Percentiles rank a stretch among this genome's conserved stretches.
Conservation (phyloP, 352 stramenopile species). For the Phytophthora constricta region DNA sequence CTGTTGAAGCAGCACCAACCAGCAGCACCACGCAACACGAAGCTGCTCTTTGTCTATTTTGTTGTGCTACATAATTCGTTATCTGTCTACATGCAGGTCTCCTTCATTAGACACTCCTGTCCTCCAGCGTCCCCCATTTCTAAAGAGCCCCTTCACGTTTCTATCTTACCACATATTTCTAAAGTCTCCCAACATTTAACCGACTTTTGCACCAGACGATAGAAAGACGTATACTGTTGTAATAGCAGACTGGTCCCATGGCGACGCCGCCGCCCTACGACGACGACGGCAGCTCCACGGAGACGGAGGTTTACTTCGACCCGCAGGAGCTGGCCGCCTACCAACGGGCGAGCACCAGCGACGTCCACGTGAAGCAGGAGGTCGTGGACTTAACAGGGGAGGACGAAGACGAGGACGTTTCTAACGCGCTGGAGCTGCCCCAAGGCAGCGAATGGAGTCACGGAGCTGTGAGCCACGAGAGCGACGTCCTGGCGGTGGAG, state of each 20-base stretch:
- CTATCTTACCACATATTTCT: too few species aligned
- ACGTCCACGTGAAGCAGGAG: not conserved
- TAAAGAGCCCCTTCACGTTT: too few species aligned
- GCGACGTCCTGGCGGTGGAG: constrained; percentile 11
- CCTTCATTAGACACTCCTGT: too few species aligned
- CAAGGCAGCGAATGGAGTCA: constrained; percentile 40
- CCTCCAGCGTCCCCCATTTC: too few species aligned
- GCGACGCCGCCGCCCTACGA: constrained; percentile 17
- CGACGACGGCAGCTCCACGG: constrained; percentile 42
- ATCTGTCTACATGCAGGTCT: too few species aligned
- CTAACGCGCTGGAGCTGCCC: constrained; percentile 8
- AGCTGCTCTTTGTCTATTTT: too few species aligned
- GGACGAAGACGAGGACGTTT: not conserved
- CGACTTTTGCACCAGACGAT: too few species aligned
- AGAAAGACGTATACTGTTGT: not conserved
- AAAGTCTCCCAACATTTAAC: too few species aligned
- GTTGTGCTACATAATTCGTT: too few species aligned
- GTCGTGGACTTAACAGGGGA: not conserved
- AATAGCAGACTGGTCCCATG: not conserved
- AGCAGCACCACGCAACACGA: too few species aligned
- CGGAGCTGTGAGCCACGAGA: not conserved
- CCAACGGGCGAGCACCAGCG: not conserved
- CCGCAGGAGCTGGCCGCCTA: constrained; percentile 1
- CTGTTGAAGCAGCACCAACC: too few species aligned
- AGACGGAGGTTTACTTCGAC: constrained; percentile 41